These are phyloP conservation scores for Rozella allomycis DNA, from an alignment of 371 early-diverging fungal genomes.

Conservation along the genomic window DNA sequence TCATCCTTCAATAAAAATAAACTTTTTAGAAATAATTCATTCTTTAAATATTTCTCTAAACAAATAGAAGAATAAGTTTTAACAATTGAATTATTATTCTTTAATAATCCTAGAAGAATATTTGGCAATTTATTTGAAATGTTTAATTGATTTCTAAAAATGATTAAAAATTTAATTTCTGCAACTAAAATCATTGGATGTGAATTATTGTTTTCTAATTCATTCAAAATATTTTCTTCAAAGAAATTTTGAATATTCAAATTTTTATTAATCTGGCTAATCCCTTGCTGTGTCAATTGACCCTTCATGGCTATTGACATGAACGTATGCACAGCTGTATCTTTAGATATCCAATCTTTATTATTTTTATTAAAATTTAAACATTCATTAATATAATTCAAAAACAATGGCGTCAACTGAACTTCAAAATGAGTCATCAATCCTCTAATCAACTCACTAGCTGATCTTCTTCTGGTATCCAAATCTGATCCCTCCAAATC, in stretches of 20 bases:
- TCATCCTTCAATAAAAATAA: no score
- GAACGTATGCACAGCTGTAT: slow-evolving; percentile 74
- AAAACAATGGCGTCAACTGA: slow-evolving; percentile 58
- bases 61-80: slow-evolving; percentile 78
- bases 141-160: slow-evolving; percentile 65
- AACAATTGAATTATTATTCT: slow-evolving; percentile 53
- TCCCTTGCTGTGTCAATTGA: slow-evolving; percentile 27
- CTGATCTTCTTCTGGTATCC: slow-evolving; percentile 75
- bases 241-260: slow-evolving; percentile 67
- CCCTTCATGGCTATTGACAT: slow-evolving; percentile 59
- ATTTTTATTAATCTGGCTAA: slow-evolving; percentile 46
- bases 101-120: slow-evolving; percentile 4
- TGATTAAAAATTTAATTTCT: slow-evolving; percentile 71
- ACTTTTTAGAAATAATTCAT: no score
- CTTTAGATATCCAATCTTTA: slow-evolving; percentile 81
- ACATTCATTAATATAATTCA: slow-evolving; percentile 34
- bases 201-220: slow-evolving; percentile 29
- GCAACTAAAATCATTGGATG: slow-evolving; percentile 80
- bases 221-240: slow-evolving; percentile 48
- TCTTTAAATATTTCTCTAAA: slow-evolving; percentile 70
- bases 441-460: slow-evolving; percentile 77
- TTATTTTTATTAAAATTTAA: background rate
- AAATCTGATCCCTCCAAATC: slow-evolving; percentile 83
- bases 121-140: background rate
- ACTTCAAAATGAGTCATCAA: slow-evolving; percentile 60